Base-by-base conservation (phyloP, 768 basidiomycete genomes). In the Leccinum olivaceopallidum region DNA sequence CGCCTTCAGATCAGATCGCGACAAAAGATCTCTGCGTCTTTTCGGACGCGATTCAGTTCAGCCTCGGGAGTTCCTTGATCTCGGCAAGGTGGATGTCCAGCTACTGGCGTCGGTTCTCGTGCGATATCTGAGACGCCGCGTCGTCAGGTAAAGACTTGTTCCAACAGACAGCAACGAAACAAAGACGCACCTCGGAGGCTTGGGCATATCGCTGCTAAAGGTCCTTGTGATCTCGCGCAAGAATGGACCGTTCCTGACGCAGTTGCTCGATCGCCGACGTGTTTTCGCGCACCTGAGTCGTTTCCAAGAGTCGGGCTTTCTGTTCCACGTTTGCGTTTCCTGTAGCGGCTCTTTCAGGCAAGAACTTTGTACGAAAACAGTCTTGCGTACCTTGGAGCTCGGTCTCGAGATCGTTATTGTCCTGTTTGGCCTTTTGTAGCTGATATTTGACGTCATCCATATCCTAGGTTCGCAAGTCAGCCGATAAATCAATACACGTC, bases 1-100 rank as follows among this genome's bases (percentile, higher is more conserved):
- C 9, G 79, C 75, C 62, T 86, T 90, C 60, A 96, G 72, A 71
- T 95, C 93, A 28, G 28, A 28, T 28, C 28, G 18, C 82, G 82
- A 18, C 91, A 90, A 68, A 94, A 89, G 7, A 80, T 81, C 63
- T 90, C 88, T 0, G 92, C 92, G 60, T 93, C 89, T 54, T 81
- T 80, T 58, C 85, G 82, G 18, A 96, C 90, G 10, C 90, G 85
- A 59, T 78, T 78, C 24, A 96, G 80, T 69, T 95, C 93, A 5
- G 82, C 77, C 66, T 94, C 88, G 34, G 84, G n/a, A 94, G 84
- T 32, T 90, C 87, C 4, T 89, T 87, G 59, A 94, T 88, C 71
- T 94, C 91, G n/a, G 80, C 75, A 7, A 85, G 79, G 56, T 87
- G 85, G 2, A 86, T 74, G 67, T 92, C 90, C 37, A 95, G 84